These are phyloP conservation scores for Populus trichocarpa DNA, from an alignment of 441 rosid species.

Conservation along the genomic window DNA sequence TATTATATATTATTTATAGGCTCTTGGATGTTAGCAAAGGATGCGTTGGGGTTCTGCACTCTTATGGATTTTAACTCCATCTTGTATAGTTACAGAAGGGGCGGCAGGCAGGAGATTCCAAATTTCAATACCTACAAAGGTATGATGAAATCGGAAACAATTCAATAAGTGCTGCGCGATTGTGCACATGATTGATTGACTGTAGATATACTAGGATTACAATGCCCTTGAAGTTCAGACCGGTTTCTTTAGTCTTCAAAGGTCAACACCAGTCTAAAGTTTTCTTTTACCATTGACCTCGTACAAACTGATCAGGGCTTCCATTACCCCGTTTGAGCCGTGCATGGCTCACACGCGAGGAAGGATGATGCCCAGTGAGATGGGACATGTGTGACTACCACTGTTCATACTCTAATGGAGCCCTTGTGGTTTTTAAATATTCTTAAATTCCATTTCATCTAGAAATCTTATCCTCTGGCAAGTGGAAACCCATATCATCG, in stretches of 20 bases:
- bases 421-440: not conserved
- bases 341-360: not conserved
- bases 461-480: not conserved
- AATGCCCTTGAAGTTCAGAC: too few relatives aligned
- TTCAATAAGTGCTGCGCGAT: too few relatives aligned
- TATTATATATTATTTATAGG: not conserved
- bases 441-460: not conserved
- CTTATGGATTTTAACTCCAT: not conserved
- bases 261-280: not conserved
- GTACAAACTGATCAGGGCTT: not conserved
- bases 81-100: not conserved
- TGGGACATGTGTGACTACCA: not conserved
- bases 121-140: not conserved
- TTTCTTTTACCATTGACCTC: not conserved
- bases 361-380: not conserved
- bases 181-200: not conserved
- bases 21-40: constrained; percentile 10
- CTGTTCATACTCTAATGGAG: not conserved
- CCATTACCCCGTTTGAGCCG: not conserved
- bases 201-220: not conserved
- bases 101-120: constrained; percentile 8
- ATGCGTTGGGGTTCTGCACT: constrained; percentile 13
- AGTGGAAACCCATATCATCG: not conserved
- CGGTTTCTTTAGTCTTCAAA: not conserved
- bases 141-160: not conserved